These are phyloP conservation scores for Alliaria petiolata DNA, from an alignment of 345 rosid species.

Conservation along the genomic window DNA sequence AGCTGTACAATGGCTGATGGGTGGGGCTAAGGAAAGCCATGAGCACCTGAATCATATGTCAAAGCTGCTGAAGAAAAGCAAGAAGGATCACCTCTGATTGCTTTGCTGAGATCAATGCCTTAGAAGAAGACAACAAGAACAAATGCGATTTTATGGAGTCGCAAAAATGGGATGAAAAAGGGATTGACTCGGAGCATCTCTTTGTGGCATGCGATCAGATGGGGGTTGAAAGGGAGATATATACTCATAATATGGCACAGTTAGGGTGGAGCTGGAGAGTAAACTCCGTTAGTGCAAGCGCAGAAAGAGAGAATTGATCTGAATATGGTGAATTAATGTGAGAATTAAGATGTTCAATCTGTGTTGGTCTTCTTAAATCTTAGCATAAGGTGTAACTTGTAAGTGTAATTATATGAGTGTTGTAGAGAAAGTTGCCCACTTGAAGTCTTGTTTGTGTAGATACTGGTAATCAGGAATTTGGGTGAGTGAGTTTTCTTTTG, in stretches of 20 bases:
- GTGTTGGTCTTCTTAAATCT: not conserved
- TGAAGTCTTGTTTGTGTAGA: not conserved
- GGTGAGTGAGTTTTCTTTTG: not conserved
- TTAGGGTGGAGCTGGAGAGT: not conserved
- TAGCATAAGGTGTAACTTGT: not conserved
- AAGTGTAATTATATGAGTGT: not conserved
- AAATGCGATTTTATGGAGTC: not conserved
- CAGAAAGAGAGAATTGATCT: slow-evolving; percentile 2
- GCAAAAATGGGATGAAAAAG: not conserved
- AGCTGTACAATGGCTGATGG: slow-evolving; percentile 79
- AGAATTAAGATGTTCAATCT: not conserved
- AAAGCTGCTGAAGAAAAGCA: slow-evolving; percentile 68
- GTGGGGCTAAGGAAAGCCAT: slow-evolving; percentile 45
- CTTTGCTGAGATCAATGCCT: too few species aligned
- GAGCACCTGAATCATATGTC: slow-evolving; percentile 63
- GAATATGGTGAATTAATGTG: too few species aligned
- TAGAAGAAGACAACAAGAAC: not conserved
- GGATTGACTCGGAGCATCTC: not conserved
- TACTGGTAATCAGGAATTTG: not conserved
- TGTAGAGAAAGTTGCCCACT: slow-evolving; percentile 12
- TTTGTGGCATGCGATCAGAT: not conserved
- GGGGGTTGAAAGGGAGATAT: not conserved
- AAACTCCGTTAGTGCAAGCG: too few species aligned
- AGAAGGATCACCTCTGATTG: slow-evolving; percentile 55
- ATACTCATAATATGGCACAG: slow-evolving; percentile 3